Percentiles rank a stretch among this genome's conserved stretches.
Conservation (phyloP, 1,139 yeast genomes). For the Barnettozyma hawaiiensis region DNA sequence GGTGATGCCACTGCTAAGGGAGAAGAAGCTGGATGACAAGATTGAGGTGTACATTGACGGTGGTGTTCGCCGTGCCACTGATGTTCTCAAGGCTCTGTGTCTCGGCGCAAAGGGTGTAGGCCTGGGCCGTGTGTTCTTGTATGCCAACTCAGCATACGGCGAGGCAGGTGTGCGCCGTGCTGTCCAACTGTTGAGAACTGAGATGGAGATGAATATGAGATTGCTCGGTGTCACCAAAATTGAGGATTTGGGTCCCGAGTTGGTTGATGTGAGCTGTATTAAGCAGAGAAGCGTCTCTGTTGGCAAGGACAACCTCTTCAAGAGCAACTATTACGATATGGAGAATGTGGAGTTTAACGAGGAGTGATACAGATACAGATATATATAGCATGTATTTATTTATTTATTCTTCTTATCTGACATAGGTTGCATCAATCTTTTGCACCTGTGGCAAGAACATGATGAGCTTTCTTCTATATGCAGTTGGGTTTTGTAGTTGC, state of each 20-base stretch:
- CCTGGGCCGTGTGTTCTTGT: slow-evolving; percentile 64
- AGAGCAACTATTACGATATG: slow-evolving; percentile 38
- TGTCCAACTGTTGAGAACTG: slow-evolving; percentile 72
- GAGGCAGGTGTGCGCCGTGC: slow-evolving; percentile 76
- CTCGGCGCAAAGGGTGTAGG: slow-evolving; percentile 77
- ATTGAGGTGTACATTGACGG: slow-evolving; percentile 45
- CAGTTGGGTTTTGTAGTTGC: slow-evolving; percentile 64
- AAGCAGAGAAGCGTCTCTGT: slow-evolving; percentile 36
- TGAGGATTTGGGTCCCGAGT: slow-evolving; percentile 52
- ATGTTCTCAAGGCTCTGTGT: slow-evolving; percentile 61
- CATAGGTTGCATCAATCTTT: slow-evolving; percentile 89
- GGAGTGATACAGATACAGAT: slow-evolving; percentile 7
- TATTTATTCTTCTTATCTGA: slow-evolving; percentile 30
- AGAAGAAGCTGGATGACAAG: slow-evolving; percentile 34
- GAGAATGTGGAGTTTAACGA: slow-evolving; percentile 31
- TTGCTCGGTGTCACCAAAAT: slow-evolving; percentile 70
- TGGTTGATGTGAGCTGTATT: slow-evolving; percentile 40
- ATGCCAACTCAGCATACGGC: slow-evolving; percentile 69
- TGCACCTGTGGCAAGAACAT: slow-evolving; percentile 65
- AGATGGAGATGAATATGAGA: slow-evolving; percentile 83
- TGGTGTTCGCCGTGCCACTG: slow-evolving; percentile 61
- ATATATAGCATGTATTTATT: no score
- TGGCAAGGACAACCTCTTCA: slow-evolving; percentile 43
- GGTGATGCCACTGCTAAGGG: slow-evolving; percentile 48
- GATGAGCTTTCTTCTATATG: slow-evolving; percentile 78